Conservation (phyloP, 805 yeast genomes). For the Yamadazyma sp. region DNA sequence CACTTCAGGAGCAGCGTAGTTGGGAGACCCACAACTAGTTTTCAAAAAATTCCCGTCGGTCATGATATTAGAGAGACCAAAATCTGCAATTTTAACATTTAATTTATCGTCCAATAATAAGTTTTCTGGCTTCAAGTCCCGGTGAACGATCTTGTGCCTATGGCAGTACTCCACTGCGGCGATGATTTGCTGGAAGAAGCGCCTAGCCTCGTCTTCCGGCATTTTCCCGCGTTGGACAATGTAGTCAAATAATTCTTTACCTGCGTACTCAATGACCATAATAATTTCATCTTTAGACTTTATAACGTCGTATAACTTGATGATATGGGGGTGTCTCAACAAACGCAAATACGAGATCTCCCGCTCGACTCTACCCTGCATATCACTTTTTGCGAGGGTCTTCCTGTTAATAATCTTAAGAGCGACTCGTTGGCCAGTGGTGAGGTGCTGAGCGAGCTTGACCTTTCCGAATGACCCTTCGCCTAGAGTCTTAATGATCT, state of each 20-base stretch:
- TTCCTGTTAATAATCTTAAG: constrained; percentile 88
- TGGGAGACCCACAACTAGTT: constrained; percentile 95
- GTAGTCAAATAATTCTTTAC: constrained; percentile 93
- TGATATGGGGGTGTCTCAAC: constrained; percentile 93
- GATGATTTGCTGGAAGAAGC: constrained; percentile 94
- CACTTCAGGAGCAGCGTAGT: constrained; percentile 97
- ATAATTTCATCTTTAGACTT: constrained; percentile 93
- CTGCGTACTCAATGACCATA: constrained; percentile 96
- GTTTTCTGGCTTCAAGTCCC: constrained; percentile 96
- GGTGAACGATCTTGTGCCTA: constrained; percentile 91
- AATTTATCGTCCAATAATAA: constrained; percentile 82
- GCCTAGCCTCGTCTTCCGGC: constrained; percentile 87
- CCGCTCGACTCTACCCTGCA: constrained; percentile 95
- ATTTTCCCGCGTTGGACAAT: constrained; percentile 91
- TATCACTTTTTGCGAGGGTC: constrained; percentile 89
- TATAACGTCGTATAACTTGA: constrained; percentile 91
- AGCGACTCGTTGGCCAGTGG: constrained; percentile 91
- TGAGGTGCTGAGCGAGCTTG: constrained; percentile 83
- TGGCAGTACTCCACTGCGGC: constrained; percentile 97
- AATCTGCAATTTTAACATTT: constrained; percentile 94
- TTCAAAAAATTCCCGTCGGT: constrained; percentile 95
- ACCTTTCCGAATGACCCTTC: constrained; percentile 98
- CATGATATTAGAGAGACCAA: constrained; percentile 93
- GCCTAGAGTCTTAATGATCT: constrained; percentile 87
- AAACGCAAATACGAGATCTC: constrained; percentile 87